Evolutionary conservation across 2,329 filamentous ascomycete genomes (phyloP), one percentile per base, ranked within the genome.

Genomic region (Fusarium graminum): DNA sequence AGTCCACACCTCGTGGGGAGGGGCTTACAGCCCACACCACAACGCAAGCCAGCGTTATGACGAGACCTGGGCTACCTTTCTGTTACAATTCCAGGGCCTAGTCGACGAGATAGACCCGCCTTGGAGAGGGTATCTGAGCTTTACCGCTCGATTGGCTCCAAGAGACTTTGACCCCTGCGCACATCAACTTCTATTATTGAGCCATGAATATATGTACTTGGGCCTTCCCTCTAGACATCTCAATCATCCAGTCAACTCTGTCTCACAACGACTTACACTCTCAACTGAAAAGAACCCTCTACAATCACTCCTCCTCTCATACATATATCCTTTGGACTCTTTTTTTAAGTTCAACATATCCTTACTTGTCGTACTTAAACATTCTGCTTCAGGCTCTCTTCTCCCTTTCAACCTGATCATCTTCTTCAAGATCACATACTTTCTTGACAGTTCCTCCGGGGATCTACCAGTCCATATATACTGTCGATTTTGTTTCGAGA

Each of bases 111-210:
- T 39, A 64, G 69, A 67, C 71, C 60, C 63, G 67, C 67, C 65
- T 57, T 57, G 25, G 52, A 56, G 66, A 74, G 71, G 72, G 74
- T 76, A 74, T 75, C 68, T 65, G 68, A 68, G 61, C 60, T 61
- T 65, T 73, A 68, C 74, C 73, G 63, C 63, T 70, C 73, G 74
- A 75, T 76, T 76, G 74, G 74, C 72, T 74, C 58, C 59, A 54
- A 65, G 63, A 66, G 63, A 71, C 66, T 71, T 63, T 61, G 63
- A 72, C 72, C 74, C 73, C 63, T 73, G 70, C 63, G 70, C 71
- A 69, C 56, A 69, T 71, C 74, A 67, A 68, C 65, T 52, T 55
- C 50, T 65, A 63, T 65, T 59, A 59, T 62, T 46, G 59, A 63
- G 60, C 69, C 63, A 64, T 63, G 65, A 47, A 73, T 73, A 73